Conservation (phyloP, 257 asterid species). For the Cruciata laevipes region DNA sequence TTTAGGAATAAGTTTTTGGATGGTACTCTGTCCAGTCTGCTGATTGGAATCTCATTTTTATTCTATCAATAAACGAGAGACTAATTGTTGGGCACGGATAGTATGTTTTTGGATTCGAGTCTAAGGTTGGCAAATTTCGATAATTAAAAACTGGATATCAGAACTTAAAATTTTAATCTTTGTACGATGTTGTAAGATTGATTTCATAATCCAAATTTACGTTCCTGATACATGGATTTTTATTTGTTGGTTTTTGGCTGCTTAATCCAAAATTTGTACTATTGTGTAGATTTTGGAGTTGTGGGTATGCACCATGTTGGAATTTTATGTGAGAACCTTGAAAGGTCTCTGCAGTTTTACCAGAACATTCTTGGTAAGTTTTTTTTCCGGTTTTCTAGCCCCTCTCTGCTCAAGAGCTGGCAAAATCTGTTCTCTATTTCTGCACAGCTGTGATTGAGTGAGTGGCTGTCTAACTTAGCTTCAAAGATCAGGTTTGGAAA, state of each 20-base stretch:
- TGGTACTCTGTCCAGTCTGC: too few species aligned
- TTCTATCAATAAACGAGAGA: not conserved
- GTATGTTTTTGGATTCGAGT: too few species aligned
- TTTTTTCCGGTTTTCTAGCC: not conserved
- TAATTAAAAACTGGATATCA: not conserved
- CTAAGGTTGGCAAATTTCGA: too few species aligned
- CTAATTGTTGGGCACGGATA: not conserved
- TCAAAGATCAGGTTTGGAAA: conserved; percentile 52
- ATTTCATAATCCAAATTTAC: not conserved
- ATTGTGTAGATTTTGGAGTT: conserved; percentile 64
- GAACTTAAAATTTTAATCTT: not conserved
- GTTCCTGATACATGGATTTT: not conserved
- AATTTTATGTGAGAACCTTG: conserved; percentile 84
- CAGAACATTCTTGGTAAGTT: conserved; percentile 70
- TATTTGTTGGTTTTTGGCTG: not conserved
- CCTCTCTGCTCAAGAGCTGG: conserved; percentile 5
- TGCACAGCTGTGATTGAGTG: not conserved
- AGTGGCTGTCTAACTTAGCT: conserved; percentile 2
- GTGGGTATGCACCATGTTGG: conserved; percentile 92
- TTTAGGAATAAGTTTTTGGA: conserved; percentile 17
- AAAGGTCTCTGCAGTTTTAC: conserved; percentile 78
- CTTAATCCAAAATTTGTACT: conserved; percentile 4
- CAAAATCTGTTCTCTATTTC: not conserved
- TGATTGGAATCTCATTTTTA: not conserved
- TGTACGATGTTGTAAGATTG: not conserved